Evolutionary conservation across 1,284 basidiomycete species (phyloP).

Genomic region (Megacollybia platyphylla): DNA sequence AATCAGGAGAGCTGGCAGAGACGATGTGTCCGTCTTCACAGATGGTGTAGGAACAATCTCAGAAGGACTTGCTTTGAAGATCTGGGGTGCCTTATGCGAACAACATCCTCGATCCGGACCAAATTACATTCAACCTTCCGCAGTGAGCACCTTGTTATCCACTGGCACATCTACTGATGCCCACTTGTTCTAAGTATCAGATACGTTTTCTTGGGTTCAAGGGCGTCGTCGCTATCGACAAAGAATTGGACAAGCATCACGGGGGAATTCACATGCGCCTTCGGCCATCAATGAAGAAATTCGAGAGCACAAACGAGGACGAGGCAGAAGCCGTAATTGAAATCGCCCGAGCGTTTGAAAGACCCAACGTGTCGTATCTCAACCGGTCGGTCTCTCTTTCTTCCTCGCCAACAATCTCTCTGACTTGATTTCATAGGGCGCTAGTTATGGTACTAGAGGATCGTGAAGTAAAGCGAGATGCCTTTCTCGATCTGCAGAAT

Average conservation of each 20-base stretch:
- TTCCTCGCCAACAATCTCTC: neutral
- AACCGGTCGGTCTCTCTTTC: conserved; percentile 49
- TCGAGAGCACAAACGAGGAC: conserved; percentile 32
- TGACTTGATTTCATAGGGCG: conserved; percentile 1
- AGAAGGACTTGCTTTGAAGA: conserved; percentile 33
- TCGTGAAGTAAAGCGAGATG: conserved; percentile 36
- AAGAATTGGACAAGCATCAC: conserved; percentile 24
- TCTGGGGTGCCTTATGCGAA: conserved; percentile 42
- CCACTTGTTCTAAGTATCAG: conserved; percentile 36
- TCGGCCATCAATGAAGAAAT: conserved; percentile 67
- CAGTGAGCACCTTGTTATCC: conserved; percentile 25
- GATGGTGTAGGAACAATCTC: conserved; percentile 75
- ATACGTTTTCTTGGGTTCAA: conserved; percentile 72
- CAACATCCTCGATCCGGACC: conserved; percentile 21
- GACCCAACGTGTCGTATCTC: conserved; percentile 44
- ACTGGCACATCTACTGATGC: neutral
- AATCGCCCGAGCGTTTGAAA: conserved; percentile 50
- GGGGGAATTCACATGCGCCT: conserved; percentile 42
- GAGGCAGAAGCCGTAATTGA: conserved; percentile 47
- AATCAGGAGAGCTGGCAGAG: too few relatives aligned
- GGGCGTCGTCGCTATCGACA: conserved; percentile 60
- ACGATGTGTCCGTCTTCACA: conserved; percentile 39
- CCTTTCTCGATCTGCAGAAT: conserved; percentile 46
- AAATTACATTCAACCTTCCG: conserved; percentile 35
- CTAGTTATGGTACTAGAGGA: conserved; percentile 36